Percentiles rank a stretch among this genome's conserved stretches.
Evolutionary conservation across 148 eudicot species (phyloP).

Genomic region (Polygonum aviculare): DNA sequence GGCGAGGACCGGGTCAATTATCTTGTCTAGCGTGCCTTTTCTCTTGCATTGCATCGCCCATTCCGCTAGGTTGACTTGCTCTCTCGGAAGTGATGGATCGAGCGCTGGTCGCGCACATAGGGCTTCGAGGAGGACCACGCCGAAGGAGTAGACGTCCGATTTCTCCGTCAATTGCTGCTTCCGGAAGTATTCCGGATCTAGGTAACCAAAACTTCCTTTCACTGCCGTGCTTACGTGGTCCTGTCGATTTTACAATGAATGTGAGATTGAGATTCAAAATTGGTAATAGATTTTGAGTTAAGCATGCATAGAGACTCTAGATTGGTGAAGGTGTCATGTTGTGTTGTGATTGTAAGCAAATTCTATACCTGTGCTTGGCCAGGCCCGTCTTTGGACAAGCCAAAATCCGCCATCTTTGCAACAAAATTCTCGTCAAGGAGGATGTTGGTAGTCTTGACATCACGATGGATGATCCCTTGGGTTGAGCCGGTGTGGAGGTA

Average conservation of each 20-base stretch:
- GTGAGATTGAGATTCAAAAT: not conserved
- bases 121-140: conserved; percentile 76
- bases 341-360: not conserved
- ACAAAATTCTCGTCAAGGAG: conserved; percentile 59
- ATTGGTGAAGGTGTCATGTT: not conserved
- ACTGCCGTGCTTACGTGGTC: conserved; percentile 57
- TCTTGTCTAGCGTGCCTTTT: conserved; percentile 51
- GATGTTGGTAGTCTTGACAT: conserved; percentile 83
- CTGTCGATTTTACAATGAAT: not conserved
- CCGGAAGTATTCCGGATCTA: conserved; percentile 90
- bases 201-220: conserved; percentile 88
- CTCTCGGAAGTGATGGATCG: conserved; percentile 66
- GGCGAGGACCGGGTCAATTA: conserved; percentile 47
- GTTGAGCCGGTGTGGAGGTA: conserved; percentile 82
- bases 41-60: conserved; percentile 76
- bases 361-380: conserved; percentile 23
- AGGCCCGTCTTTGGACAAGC: conserved; percentile 51
- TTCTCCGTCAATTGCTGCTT: conserved; percentile 88
- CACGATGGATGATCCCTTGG: conserved; percentile 78
- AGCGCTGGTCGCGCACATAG: conserved; percentile 81
- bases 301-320: too few species aligned
- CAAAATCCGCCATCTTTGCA: conserved; percentile 87
- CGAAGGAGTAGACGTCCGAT: conserved; percentile 90
- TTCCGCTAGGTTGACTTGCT: conserved; percentile 87
- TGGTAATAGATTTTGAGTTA: not conserved